A percentile compares a stretch with the other conserved stretches of the same genome.
Conservation (phyloP, 2,329 filamentous ascomycete species). For the Didymellaceae sp. region DNA sequence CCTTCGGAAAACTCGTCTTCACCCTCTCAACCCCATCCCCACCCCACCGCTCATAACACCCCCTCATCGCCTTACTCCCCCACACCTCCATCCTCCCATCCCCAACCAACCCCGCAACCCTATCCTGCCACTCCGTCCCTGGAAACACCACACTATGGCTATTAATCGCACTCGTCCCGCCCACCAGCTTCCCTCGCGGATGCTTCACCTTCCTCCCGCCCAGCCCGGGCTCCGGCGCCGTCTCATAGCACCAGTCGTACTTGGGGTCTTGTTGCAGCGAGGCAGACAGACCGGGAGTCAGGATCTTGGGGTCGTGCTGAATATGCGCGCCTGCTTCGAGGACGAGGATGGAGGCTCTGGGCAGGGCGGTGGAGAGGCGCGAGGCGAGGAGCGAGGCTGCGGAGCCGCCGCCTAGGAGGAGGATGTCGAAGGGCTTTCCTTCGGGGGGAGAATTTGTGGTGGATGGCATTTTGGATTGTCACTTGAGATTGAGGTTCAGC, state of each 20-base stretch:
- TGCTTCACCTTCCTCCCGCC: constrained; percentile 23
- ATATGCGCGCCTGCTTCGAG: constrained; percentile 27
- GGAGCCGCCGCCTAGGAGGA: constrained; percentile 26
- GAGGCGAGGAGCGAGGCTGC: constrained; percentile 27
- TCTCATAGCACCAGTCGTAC: constrained; percentile 17
- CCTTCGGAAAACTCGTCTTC: constrained; percentile 21
- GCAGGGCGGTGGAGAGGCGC: constrained; percentile 24
- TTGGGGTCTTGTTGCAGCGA: constrained; percentile 16
- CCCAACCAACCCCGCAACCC: constrained; percentile 20
- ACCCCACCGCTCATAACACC: constrained; percentile 23
- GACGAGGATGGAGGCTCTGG: constrained; percentile 20
- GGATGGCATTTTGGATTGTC: not conserved
- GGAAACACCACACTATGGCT: constrained; percentile 30
- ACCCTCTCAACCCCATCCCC: constrained; percentile 16
- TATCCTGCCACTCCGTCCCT: constrained; percentile 28
- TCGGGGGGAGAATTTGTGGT: not conserved
- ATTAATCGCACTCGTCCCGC: constrained; percentile 30
- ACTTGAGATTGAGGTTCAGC: not conserved
- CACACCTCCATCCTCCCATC: constrained; percentile 17
- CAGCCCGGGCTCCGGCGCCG: constrained; percentile 21
- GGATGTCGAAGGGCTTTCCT: constrained; percentile 17
- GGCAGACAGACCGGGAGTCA: constrained; percentile 18
- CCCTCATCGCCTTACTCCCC: constrained; percentile 19
- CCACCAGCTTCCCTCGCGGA: constrained; percentile 26
- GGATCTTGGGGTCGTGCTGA: constrained; percentile 23